Base-by-base conservation (phyloP, 2,329 filamentous ascomycete species). In the Colletotrichum liaoningense region DNA sequence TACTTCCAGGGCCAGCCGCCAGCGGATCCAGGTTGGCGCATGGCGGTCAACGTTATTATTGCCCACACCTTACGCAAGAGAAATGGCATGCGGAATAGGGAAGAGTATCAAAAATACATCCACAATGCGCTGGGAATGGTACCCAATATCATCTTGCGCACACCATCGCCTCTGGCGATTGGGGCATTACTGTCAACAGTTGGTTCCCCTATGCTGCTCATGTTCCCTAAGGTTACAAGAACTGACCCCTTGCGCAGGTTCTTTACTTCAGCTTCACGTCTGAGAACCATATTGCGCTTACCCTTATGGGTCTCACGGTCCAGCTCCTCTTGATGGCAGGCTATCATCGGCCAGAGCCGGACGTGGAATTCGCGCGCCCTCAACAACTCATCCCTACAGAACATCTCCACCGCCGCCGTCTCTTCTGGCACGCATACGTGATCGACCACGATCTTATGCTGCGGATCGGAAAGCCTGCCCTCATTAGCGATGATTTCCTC, bases 401-500 rank as follows among this genome's bases (percentile, higher is more conserved):
- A 4, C 55, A 62, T 22, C 67, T 70, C 1, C 70, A 73, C 35
- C 67, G 67, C 14, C 67, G 60, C 12, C 60, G 70, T 28, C 60
- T 73, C 19, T 70, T 73, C 35, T 70, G 66, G 66, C 59, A 65
- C 11, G 67, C 66, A 24, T 73, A 70, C 26, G 22, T 73, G n/a
- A 33, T 73, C 16, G 70, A 73, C 60, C 60, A 65, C 35, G 70
- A 73, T 26, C 66, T 73, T 0, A 62, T 65, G 60, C 12, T 73
- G 9, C 70, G 70, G 5, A 64, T 73, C 12, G 70, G 70, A 22
- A 73, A 73, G 35, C 70, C 70, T 11, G 67, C 70, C 9, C 70
- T 73, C 35, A 73, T 73, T 12, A 60, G 49, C 55, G 67, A 73
- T 33, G 70, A 73, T 8, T 73, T 73, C 46, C 70, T 73, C 14